Evolutionary conservation across 192 early-diverging fungal genomes (phyloP), one percentile per base, ranked within the genome.

Genomic region (Chytriomyces hyalinus): DNA sequence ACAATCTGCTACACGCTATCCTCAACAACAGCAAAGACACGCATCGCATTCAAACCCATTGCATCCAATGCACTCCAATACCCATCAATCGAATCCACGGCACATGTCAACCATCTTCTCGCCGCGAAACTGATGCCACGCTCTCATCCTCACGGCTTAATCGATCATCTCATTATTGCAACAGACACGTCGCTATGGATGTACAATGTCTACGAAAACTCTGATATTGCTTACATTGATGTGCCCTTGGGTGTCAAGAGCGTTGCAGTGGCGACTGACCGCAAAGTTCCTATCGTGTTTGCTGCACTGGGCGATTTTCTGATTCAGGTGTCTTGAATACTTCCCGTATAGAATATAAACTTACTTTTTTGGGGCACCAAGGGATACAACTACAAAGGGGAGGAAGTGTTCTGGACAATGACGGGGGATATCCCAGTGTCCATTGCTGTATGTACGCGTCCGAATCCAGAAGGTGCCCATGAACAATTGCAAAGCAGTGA

Each of bases 381-480:
- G 57, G 72, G 72, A 17, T 73, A 73, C 61, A 63, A 73, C 45
- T 73, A 63, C 61, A 61, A 63, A 46, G 72, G 72, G 17, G 72
- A 73, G 45, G 72, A 73, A 73, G 45, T 73, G 9, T 73, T 73
- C 45, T 73, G 72, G 72, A 73, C 61, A 7, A 73, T 73, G 60
- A 73, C 72, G 20, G 72, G 72, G 50, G 72, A 73, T 26, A 20
- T 73, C 8, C 72, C 72, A 8, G n/a, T 73, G 8, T 73, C 3
- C 8, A 9, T 73, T 9, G 9, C 26, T 15, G 24, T 73, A 4
- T 47, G 0, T 20, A 51, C 50, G 10, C 2, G 28, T 65, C 11
- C n/a, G n/a, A 65, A 65, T 28, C n/a, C n/a, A 22, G 28, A 36
- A 36, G 4, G 36, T 36, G 36, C 4, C 36, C 36, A 65, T 65